phyloP scores from a whole-genome alignment of 805 yeast genomes.

The Candida xyloterini region DNA sequence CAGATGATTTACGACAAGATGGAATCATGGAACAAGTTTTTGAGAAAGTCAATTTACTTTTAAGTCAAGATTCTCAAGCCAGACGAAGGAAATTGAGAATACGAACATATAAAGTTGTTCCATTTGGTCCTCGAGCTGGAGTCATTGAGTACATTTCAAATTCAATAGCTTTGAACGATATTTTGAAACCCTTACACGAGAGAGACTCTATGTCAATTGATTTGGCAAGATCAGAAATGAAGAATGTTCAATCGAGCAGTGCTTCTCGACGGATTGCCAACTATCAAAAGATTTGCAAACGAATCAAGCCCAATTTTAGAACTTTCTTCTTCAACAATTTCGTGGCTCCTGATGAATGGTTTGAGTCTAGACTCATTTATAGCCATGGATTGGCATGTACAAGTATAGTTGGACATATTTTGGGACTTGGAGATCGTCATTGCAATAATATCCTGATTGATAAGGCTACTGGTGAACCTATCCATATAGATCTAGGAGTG shows the following conservation, averaged over 20 bases:
- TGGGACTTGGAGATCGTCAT: conserved; percentile 96
- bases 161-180: conserved; percentile 68
- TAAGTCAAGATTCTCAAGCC: conserved; percentile 54
- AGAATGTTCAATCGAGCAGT: conserved; percentile 47
- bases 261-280: conserved; percentile 41
- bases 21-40: conserved; percentile 98
- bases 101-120: conserved; percentile 85
- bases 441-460: conserved; percentile 88
- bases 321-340: conserved; percentile 69
- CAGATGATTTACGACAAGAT: conserved; percentile 93
- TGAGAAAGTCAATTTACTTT: conserved; percentile 71
- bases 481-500: conserved; percentile 94
- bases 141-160: conserved; percentile 84
- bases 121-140: conserved; percentile 85
- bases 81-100: conserved; percentile 56
- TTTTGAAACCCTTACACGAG: conserved; percentile 62
- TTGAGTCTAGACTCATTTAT: conserved; percentile 57
- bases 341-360: conserved; percentile 71
- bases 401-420: conserved; percentile 81
- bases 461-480: conserved; percentile 78
- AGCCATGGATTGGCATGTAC: conserved; percentile 78
- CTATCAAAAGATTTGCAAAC: conserved; percentile 45
- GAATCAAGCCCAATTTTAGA: conserved; percentile 65
- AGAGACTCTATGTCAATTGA: conserved; percentile 47
- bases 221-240: conserved; percentile 65